Evolutionary conservation across 495 filamentous ascomycete genomes (phyloP).

Genomic region (Diplogelasinospora grovesii): DNA sequence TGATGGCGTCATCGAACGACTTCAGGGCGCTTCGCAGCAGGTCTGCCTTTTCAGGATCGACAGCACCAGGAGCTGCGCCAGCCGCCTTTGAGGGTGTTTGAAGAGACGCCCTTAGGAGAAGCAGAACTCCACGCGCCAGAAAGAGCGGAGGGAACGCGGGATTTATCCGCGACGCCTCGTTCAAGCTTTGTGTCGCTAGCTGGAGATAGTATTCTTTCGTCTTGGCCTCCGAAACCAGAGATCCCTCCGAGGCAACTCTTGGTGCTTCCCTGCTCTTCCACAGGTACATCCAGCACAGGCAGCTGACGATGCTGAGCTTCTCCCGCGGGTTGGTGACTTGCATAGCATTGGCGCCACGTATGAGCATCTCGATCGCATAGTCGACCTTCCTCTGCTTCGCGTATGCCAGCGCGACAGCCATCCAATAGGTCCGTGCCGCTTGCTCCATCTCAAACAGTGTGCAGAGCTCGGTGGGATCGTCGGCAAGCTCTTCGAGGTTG

Average conservation of each 20-base stretch:
- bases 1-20: conserved; percentile 86
- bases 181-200: conserved; percentile 79
- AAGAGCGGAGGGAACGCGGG: conserved; percentile 82
- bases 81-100: conserved; percentile 62
- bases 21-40: conserved; percentile 76
- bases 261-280: conserved; percentile 87
- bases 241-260: conserved; percentile 59
- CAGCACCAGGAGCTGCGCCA: conserved; percentile 37
- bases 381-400: conserved; percentile 90
- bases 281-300: conserved; percentile 87
- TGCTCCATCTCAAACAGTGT: conserved; percentile 87
- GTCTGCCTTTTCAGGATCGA: conserved; percentile 71
- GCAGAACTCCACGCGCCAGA: conserved; percentile 85
- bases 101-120: conserved; percentile 79
- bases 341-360: conserved; percentile 71
- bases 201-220: conserved; percentile 92
- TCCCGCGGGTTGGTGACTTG: conserved; percentile 67
- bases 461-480: conserved; percentile 94
- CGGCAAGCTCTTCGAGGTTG: conserved; percentile 78
- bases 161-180: conserved; percentile 90
- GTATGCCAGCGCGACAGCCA: conserved; percentile 93
- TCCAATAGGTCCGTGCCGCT: conserved; percentile 84
- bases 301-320: conserved; percentile 74
- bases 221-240: conserved; percentile 58
- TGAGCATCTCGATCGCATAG: conserved; percentile 88